Evolutionary conservation across 1,284 basidiomycete genomes (phyloP).

Genomic region (Sphagnurus paluster): DNA sequence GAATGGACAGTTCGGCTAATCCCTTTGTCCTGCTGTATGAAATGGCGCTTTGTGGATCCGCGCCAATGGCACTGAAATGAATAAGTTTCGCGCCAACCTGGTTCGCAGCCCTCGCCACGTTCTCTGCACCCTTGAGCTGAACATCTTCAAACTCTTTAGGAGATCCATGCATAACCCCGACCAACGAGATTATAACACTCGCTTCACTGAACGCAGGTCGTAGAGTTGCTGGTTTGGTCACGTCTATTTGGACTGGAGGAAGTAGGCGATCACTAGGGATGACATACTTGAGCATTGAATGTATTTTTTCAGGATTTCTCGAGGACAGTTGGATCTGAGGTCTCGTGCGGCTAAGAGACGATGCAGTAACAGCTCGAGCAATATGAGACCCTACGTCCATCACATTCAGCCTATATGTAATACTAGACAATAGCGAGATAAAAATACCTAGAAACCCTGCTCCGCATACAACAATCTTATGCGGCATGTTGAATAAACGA

Average conservation of each 20-base stretch:
- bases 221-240: constrained; percentile 51
- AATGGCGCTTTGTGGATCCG: constrained; percentile 46
- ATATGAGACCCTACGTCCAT: constrained; percentile 57
- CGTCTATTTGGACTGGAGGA: constrained; percentile 49
- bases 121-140: constrained; percentile 64
- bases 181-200: constrained; percentile 59
- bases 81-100: constrained; percentile 52
- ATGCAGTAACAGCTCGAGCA: constrained; percentile 41
- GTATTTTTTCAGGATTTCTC: constrained; percentile 45
- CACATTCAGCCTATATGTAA: too few relatives aligned
- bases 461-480: constrained; percentile 62
- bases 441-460: constrained; percentile 63
- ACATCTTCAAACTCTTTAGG: constrained; percentile 55
- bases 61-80: constrained; percentile 65
- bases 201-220: constrained; percentile 50
- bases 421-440: too few relatives aligned
- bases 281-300: constrained; percentile 30
- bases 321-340: constrained; percentile 55
- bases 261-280: constrained; percentile 35
- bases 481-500: constrained; percentile 10
- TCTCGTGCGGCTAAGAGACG: constrained; percentile 16
- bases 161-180: constrained; percentile 62
- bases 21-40: constrained; percentile 65
- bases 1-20: constrained; percentile 55
- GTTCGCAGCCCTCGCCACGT: constrained; percentile 54